Base-by-base conservation (phyloP, 768 basidiomycete genomes). In the Naganishia vishniacii region DNA sequence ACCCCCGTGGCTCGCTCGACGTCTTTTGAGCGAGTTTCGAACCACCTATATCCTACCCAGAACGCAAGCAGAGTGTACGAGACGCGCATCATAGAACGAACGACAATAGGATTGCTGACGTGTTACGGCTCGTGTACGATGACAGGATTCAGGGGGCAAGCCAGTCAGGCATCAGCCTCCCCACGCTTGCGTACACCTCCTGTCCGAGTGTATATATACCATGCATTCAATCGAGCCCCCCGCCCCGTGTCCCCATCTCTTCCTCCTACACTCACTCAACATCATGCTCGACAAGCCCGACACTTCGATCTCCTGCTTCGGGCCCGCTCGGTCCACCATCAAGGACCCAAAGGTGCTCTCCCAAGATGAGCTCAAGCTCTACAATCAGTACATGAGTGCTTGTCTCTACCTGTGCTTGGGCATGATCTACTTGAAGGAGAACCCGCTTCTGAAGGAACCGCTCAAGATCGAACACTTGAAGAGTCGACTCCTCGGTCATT, bases 401-500 rank as follows among this genome's bases (percentile, higher is more conserved):
- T 73, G 71, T 15, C 66, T 73, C 58, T 75, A 74, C 42, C 29
- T 66, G 48, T 61, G 59, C 23, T 41, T 66, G 41, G 65, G 65
- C 4, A 66, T 62, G 48, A 42, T 68, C 42, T 58, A 53, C 45
- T 51, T 62, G 8, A 48, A 49, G 23, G 13, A 48, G 61, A 68
- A 68, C 56, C 68, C 68, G 23, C 37, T 71, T 23, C 58, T 71
- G 61, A 66, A 69, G 48, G 70, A 70, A 49, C 69, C 69, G 4
- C 59, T 72, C 20, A 82, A 78, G 18, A 78, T 81, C 29, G 85
- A 87, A 45, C 82, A 90, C 73, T 85, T 93, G 79, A 92, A 92
- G 78, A 80, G 82, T 44, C 84, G 88, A 71, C 82, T 91, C 34
- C 82, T 91, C 18, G 88, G 89, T 2, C 88, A 89, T 71, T 89